These are phyloP conservation scores for Hypericum androsaemum DNA, from an alignment of 345 rosid genomes.

Conservation along the genomic window DNA sequence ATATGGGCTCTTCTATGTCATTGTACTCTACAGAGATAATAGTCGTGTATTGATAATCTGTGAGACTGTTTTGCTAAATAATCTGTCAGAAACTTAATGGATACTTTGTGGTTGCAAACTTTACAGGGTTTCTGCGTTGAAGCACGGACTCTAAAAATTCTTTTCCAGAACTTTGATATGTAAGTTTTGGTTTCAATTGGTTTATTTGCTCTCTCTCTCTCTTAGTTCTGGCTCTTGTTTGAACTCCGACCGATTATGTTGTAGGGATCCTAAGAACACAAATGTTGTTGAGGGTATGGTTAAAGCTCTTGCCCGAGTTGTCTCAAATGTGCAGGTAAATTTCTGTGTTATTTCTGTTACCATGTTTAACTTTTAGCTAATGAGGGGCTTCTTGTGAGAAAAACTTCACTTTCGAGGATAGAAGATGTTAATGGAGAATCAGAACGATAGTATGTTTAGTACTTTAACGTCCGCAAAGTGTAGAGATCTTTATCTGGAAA, in stretches of 20 bases:
- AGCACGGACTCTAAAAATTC: conserved; percentile 68
- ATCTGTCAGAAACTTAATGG: too few species aligned
- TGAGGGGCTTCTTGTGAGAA: too few species aligned
- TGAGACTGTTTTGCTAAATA: too few species aligned
- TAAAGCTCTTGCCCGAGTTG: conserved; percentile 95
- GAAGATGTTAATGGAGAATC: too few species aligned
- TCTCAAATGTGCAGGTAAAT: conserved; percentile 84
- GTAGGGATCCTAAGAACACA: conserved; percentile 88
- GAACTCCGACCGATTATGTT: conserved; percentile 12
- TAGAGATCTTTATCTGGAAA: too few species aligned
- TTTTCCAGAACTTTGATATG: conserved; percentile 96
- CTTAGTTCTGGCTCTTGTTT: conserved; percentile 5
- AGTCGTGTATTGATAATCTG: too few species aligned
- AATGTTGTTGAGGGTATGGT: conserved; percentile 97
- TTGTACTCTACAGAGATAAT: too few species aligned
- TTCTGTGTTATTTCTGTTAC: neutral
- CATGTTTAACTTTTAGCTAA: too few species aligned
- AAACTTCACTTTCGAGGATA: too few species aligned
- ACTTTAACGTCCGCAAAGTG: too few species aligned
- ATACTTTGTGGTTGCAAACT: conserved; percentile 9
- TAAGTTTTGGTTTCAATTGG: conserved; percentile 26
- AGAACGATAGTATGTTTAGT: too few species aligned
- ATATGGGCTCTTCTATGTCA: too few species aligned
- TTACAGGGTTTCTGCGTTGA: conserved; percentile 95
- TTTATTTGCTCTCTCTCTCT: conserved; percentile 1